phyloP scores from a whole-genome alignment of 1,284 basidiomycete species.

The Apiotrichum brassicae region DNA sequence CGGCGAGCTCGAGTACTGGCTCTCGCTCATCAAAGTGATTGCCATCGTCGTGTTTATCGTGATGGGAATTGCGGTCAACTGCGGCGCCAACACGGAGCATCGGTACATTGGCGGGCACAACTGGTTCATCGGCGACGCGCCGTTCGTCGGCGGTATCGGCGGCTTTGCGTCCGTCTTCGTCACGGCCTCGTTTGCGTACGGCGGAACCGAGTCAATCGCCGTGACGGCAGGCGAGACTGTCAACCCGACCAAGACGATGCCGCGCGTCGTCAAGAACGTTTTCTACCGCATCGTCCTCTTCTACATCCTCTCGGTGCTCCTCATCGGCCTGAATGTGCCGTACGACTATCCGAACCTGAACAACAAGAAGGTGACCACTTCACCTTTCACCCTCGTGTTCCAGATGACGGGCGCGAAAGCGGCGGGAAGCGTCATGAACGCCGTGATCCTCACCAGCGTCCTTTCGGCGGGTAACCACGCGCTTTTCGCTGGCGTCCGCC shows the following conservation, averaged over 20 bases:
- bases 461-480: conserved; percentile 55
- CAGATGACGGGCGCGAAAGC: conserved; percentile 64
- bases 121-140: conserved; percentile 49
- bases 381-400: conserved; percentile 70
- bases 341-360: conserved; percentile 59
- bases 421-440: conserved; percentile 61
- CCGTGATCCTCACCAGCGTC: conserved; percentile 54
- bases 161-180: conserved; percentile 48
- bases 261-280: conserved; percentile 67
- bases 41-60: conserved; percentile 57
- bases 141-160: conserved; percentile 46
- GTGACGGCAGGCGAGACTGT: conserved; percentile 45
- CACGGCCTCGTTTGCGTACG: conserved; percentile 23
- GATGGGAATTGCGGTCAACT: conserved; percentile 59
- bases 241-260: conserved; percentile 67
- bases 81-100: conserved; percentile 45
- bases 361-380: conserved; percentile 59
- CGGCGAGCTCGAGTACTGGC: conserved; percentile 47
- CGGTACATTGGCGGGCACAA: conserved; percentile 45
- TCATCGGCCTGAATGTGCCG: conserved; percentile 72
- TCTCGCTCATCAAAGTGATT: conserved; percentile 67
- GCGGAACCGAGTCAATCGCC: conserved; percentile 43
- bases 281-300: conserved; percentile 66
- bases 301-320: conserved; percentile 57
- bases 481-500: conserved; percentile 53